Evolutionary conservation across 179 eudicot genomes (phyloP).

Genomic region (Carnegiea gigantea): DNA sequence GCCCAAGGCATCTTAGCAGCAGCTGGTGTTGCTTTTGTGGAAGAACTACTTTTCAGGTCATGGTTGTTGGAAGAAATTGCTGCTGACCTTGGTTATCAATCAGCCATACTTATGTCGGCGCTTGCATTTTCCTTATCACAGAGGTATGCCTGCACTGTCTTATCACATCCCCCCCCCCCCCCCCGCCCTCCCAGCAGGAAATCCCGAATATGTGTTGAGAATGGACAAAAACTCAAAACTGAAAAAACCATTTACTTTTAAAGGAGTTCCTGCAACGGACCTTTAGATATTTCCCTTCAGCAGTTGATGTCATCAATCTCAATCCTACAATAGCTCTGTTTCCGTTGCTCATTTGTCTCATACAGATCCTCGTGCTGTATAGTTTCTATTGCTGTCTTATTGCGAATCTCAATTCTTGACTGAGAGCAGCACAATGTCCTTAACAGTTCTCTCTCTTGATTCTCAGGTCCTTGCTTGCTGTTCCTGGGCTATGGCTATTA

Average conservation of each 20-base stretch:
- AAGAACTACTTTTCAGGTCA: conserved; percentile 84
- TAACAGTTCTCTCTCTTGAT: not conserved
- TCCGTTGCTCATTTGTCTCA: not conserved
- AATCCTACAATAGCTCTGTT: not conserved
- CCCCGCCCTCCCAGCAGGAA: not conserved
- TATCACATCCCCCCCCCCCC: not conserved
- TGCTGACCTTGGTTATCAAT: conserved; percentile 74
- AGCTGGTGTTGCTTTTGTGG: conserved; percentile 63
- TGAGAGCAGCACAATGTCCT: not conserved
- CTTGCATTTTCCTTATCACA: conserved; percentile 59
- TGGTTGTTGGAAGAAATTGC: conserved; percentile 95
- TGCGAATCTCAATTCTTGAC: too few relatives aligned
- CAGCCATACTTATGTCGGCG: conserved; percentile 72
- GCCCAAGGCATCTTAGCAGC: conserved; percentile 64
- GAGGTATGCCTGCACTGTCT: conserved; percentile 1
- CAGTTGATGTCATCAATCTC: not conserved
- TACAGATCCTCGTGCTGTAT: not conserved
- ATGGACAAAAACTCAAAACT: not conserved
- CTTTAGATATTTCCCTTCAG: not conserved
- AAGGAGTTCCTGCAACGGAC: not conserved
- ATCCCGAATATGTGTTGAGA: not conserved
- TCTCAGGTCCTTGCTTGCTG: conserved; percentile 65
- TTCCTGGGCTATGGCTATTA: conserved; percentile 84
- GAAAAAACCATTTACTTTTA: not conserved
- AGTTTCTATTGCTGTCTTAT: too few relatives aligned